Base-by-base conservation (phyloP, 305 asterid species). In the Fraxinus ornus region DNA sequence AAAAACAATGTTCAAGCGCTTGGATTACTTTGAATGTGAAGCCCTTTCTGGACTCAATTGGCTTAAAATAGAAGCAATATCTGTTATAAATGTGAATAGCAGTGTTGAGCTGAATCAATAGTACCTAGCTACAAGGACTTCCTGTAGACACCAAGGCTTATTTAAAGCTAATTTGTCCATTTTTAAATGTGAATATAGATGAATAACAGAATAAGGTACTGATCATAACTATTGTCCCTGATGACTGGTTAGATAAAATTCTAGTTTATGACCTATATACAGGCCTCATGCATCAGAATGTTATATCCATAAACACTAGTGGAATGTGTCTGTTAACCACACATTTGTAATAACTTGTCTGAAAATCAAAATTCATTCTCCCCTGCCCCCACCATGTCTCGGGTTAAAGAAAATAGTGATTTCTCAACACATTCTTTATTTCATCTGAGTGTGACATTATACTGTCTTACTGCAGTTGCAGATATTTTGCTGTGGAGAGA, bases 401-500 rank as follows among this genome's bases (percentile, higher is more conserved):
- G 19, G 60, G 79, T 75, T 32, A 76, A 72, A 19, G 86, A 80
- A 68, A 39, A 75, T 60, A 37, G 76, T 72, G 66, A 24, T 57
- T 47, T 55, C 24, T 73, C 62, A 26, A 8, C 81, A 72, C 68
- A 74, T 80, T 78, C 7, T 37, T 84, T 78, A 80, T 66, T 81
- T 84, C 79, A 74, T 79, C 75, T 30, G 76, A 71, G 55, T 44
- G 36, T 90, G 88, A 86, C 83, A 9, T 52, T 86, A 12, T 82
- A 12, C 73, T 85, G 7, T 87, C 84, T 80, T 80, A 30, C 79
- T 88, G 91, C 98, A 96, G 97, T 92, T 92, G 94, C 97, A 57
- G 94, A 96, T 79, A 85, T 93, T 87, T 92, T 96, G 90, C 92
- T 96, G 79, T 96, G 99, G 99, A 95, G 98, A 87, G 95, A 93